A percentile compares a stretch with the other conserved stretches of the same genome.
Conservation (phyloP, 805 yeast species). For the Myxozyma neglecta region DNA sequence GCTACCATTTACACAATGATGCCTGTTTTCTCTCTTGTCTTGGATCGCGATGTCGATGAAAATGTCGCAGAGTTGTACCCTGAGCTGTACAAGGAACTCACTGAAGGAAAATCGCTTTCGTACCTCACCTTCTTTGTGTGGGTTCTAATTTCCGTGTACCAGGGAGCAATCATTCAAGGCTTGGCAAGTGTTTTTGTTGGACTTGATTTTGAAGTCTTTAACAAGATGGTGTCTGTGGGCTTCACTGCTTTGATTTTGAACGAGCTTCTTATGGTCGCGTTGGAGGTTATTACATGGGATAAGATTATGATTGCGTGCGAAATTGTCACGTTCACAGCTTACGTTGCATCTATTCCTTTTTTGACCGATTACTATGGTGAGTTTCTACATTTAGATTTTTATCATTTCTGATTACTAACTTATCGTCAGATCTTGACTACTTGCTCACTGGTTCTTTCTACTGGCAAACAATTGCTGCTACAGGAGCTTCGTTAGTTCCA, state of each 20-base stretch:
- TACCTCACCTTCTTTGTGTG: conserved; percentile 87
- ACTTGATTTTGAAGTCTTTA: conserved; percentile 53
- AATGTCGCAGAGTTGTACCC: conserved; percentile 87
- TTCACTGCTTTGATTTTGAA: conserved; percentile 77
- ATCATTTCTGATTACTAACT: not conserved
- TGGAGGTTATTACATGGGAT: conserved; percentile 87
- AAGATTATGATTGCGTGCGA: conserved; percentile 72
- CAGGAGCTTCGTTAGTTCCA: conserved; percentile 75
- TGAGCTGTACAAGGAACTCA: conserved; percentile 88
- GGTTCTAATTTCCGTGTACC: conserved; percentile 86
- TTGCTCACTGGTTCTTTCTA: conserved; percentile 57
- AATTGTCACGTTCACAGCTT: conserved; percentile 64
- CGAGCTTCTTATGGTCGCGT: conserved; percentile 89
- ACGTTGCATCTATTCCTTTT: conserved; percentile 76
- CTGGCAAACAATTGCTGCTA: conserved; percentile 67
- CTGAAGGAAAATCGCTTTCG: conserved; percentile 82
- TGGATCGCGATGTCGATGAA: conserved; percentile 89
- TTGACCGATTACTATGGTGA: conserved; percentile 79
- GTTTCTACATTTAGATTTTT: not conserved
- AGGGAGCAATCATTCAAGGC: conserved; percentile 79
- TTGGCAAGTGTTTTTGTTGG: conserved; percentile 77
- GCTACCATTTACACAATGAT: conserved; percentile 98
- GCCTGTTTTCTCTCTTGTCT: conserved; percentile 90
- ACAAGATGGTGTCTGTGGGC: conserved; percentile 79
- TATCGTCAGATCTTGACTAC: conserved; percentile 46